Percentiles rank a stretch among this genome's conserved stretches.
These are phyloP conservation scores for Actinomortierella ambigua DNA, from an alignment of 371 early-diverging fungal species.

Conservation along the genomic window DNA sequence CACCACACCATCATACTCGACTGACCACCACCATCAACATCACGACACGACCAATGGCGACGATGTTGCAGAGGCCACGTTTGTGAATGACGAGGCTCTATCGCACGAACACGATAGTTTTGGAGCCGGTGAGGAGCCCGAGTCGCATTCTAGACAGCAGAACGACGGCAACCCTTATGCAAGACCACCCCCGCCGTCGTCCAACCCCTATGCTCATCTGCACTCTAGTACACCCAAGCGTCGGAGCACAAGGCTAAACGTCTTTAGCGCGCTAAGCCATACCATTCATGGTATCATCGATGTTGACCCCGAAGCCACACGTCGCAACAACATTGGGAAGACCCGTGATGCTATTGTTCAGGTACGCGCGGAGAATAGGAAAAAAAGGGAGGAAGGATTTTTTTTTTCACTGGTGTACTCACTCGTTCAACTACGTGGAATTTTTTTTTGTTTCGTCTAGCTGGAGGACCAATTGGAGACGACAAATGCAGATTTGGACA, in stretches of 20 bases:
- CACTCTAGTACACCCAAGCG: slow-evolving; percentile 23
- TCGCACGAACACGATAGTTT: slow-evolving; percentile 26
- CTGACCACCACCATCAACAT: slow-evolving; percentile 2
- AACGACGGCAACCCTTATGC: slow-evolving; percentile 25
- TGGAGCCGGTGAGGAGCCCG: slow-evolving; percentile 8
- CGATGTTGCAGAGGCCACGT: slow-evolving; percentile 5
- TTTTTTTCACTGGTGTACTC: background rate
- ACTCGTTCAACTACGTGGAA: too few relatives aligned
- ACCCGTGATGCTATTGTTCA: slow-evolving; percentile 83
- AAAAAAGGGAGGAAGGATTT: slow-evolving; percentile 3
- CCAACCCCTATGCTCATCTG: slow-evolving; percentile 41
- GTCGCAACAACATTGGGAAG: slow-evolving; percentile 87
- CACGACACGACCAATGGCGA: slow-evolving; percentile 1
- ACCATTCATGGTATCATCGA: slow-evolving; percentile 90
- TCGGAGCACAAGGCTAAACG: slow-evolving; percentile 54
- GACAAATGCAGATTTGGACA: slow-evolving; percentile 70
- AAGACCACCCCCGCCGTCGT: slow-evolving; percentile 18
- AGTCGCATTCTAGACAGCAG: slow-evolving; percentile 7
- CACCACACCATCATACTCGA: slow-evolving; percentile 3
- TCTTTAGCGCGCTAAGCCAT: slow-evolving; percentile 71
- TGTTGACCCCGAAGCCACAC: slow-evolving; percentile 91
- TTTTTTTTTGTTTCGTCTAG: slow-evolving; percentile 22
- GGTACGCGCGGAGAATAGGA: slow-evolving; percentile 32
- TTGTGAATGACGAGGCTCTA: slow-evolving; percentile 24
- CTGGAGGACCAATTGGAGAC: slow-evolving; percentile 80